These are phyloP conservation scores for Candida freyschussii DNA, from an alignment of 1,139 yeast species.

Conservation along the genomic window DNA sequence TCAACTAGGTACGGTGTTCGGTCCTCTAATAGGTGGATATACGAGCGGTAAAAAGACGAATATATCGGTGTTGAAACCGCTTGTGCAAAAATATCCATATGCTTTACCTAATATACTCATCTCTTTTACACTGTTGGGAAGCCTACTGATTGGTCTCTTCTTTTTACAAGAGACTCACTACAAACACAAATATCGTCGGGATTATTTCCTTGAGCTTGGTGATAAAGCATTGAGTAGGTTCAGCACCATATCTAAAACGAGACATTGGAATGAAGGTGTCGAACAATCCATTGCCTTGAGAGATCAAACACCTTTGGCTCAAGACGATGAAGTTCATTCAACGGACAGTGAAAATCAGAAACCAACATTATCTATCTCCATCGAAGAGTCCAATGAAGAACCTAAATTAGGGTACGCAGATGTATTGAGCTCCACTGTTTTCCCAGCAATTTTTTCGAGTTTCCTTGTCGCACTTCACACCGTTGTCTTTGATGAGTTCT, in stretches of 20 bases:
- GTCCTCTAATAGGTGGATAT: slow-evolving; percentile 52
- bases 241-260: too few relatives aligned
- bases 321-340: too few relatives aligned
- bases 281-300: too few relatives aligned
- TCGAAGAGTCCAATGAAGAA: too few relatives aligned
- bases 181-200: slow-evolving; percentile 36
- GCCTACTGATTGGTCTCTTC: slow-evolving; percentile 34
- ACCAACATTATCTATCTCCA: too few relatives aligned
- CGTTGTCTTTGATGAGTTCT: slow-evolving; percentile 10
- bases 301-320: too few relatives aligned
- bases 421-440: too few relatives aligned
- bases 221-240: too few relatives aligned
- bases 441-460: slow-evolving; percentile 4
- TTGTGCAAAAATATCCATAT: slow-evolving; percentile 47
- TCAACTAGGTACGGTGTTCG: slow-evolving; percentile 53
- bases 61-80: slow-evolving; percentile 13
- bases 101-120: slow-evolving; percentile 57
- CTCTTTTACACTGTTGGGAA: slow-evolving; percentile 32
- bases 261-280: too few relatives aligned
- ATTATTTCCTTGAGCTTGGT: slow-evolving; percentile 49
- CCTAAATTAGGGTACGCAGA: too few relatives aligned
- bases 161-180: slow-evolving; percentile 61
- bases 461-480: slow-evolving; percentile 6
- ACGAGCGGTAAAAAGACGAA: slow-evolving; percentile 33
- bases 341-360: too few relatives aligned